A percentile compares a stretch with the other conserved stretches of the same genome.
Evolutionary conservation across 805 yeast species (phyloP).

Genomic region (Torulaspora maleeae): DNA sequence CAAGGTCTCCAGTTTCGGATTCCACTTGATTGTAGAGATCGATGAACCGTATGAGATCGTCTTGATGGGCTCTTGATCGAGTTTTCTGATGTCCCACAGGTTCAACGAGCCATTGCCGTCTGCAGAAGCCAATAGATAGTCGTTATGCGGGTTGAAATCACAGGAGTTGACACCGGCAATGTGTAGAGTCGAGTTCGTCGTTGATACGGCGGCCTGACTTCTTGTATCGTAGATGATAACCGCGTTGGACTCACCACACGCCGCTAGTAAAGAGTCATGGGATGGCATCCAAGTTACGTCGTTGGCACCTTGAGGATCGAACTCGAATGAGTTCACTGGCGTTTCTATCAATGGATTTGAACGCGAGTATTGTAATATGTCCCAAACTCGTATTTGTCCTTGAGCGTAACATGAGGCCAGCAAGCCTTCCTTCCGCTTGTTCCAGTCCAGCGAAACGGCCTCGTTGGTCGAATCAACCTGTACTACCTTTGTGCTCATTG

Average conservation of each 20-base stretch:
- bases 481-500: slow-evolving; percentile 25
- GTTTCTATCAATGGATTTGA: slow-evolving; percentile 24
- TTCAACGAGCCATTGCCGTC: slow-evolving; percentile 51
- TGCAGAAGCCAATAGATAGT: slow-evolving; percentile 61
- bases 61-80: slow-evolving; percentile 30
- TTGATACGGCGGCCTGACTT: slow-evolving; percentile 12
- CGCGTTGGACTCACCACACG: slow-evolving; percentile 61
- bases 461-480: slow-evolving; percentile 40
- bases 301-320: slow-evolving; percentile 53
- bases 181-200: slow-evolving; percentile 16
- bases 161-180: slow-evolving; percentile 51
- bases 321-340: slow-evolving; percentile 19
- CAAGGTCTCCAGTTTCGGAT: slow-evolving; percentile 48
- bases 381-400: slow-evolving; percentile 65
- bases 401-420: slow-evolving; percentile 58
- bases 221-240: slow-evolving; percentile 55
- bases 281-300: slow-evolving; percentile 64
- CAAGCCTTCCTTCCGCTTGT: slow-evolving; percentile 52
- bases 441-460: slow-evolving; percentile 75
- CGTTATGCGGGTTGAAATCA: slow-evolving; percentile 54
- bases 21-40: slow-evolving; percentile 70
- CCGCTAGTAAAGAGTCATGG: slow-evolving; percentile 57
- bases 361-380: slow-evolving; percentile 45
- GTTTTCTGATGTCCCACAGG: slow-evolving; percentile 62
- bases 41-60: slow-evolving; percentile 42